These are phyloP conservation scores for Marasmius oreades DNA, from an alignment of 1,284 basidiomycete species.

Conservation along the genomic window DNA sequence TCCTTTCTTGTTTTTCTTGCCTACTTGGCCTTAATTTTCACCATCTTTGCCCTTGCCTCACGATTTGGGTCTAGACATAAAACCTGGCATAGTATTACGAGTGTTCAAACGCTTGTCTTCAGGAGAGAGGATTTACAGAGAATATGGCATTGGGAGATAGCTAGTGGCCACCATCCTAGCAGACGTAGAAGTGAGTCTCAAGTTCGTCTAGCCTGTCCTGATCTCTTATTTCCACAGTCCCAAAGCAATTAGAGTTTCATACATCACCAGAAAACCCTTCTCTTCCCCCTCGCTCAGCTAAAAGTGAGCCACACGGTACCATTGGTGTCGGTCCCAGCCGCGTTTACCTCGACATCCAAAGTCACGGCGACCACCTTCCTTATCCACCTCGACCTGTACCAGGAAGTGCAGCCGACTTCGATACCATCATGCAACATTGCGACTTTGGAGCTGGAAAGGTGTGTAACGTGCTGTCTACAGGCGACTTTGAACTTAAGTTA, in stretches of 20 bases:
- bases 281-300: slow-evolving; percentile 44
- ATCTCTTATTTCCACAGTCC: slow-evolving; percentile 47
- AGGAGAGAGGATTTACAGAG: slow-evolving; percentile 15
- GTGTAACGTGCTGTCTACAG: neutral
- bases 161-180: slow-evolving; percentile 15
- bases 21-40: slow-evolving; percentile 11
- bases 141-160: slow-evolving; percentile 18
- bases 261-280: slow-evolving; percentile 69
- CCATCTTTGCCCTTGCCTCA: slow-evolving; percentile 13
- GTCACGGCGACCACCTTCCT: slow-evolving; percentile 50
- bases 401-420: slow-evolving; percentile 82
- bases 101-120: slow-evolving; percentile 16
- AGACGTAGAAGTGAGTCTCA: slow-evolving; percentile 9
- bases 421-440: slow-evolving; percentile 85
- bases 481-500: neutral
- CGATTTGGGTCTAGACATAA: slow-evolving; percentile 13
- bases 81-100: slow-evolving; percentile 12
- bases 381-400: slow-evolving; percentile 82
- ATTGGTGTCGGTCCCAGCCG: slow-evolving; percentile 73
- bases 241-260: slow-evolving; percentile 63
- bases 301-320: slow-evolving; percentile 39
- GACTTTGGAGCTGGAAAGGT: slow-evolving; percentile 78
- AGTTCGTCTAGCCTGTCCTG: neutral
- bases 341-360: slow-evolving; percentile 70
- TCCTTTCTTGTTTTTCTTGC: slow-evolving; percentile 13